Percentiles rank a stretch among this genome's conserved stretches.
Conservation (phyloP, 1,139 yeast genomes). For the Suhomyces choctaworum region DNA sequence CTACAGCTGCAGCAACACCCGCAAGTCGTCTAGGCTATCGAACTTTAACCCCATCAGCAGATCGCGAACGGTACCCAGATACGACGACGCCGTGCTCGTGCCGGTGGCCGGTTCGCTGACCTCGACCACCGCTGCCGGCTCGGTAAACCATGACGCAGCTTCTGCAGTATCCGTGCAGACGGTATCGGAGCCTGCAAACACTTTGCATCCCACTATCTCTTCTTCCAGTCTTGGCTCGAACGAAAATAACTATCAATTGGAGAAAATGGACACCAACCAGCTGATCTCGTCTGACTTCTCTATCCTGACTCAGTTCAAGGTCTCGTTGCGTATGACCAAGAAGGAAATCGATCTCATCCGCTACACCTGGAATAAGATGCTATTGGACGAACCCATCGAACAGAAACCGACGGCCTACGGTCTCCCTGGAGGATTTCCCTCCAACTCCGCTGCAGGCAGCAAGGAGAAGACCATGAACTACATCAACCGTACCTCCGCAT, state of each 20-base stretch:
- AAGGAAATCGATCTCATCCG: conserved; percentile 43
- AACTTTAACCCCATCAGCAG: conserved; percentile 17
- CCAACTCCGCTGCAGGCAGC: conserved; percentile 14
- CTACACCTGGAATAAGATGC: conserved; percentile 48
- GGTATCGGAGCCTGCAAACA: conserved; percentile 1
- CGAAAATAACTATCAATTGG: conserved; percentile 33
- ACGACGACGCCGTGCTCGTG: conserved; percentile 4
- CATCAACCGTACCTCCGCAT: conserved; percentile 21
- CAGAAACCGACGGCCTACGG: conserved; percentile 19
- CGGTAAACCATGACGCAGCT: too few species aligned
- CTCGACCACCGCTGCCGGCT: conserved; percentile 2
- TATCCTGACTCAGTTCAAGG: conserved; percentile 27
- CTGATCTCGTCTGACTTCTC: conserved; percentile 43
- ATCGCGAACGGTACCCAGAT: conserved; percentile 14
- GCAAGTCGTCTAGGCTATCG: conserved; percentile 16
- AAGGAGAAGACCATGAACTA: conserved; percentile 17
- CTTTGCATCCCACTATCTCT: conserved; percentile 8
- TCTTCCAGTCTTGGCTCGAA: conserved; percentile 14
- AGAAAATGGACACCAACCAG: conserved; percentile 44
- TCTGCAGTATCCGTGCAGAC: neutral
- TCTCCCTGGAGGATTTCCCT: conserved; percentile 35
- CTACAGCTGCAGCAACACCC: conserved; percentile 8
- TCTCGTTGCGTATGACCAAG: conserved; percentile 30
- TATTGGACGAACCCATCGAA: conserved; percentile 37
- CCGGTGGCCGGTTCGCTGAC: neutral